Base-by-base conservation (phyloP, 73 alveolate species). In the Paramecium octaurelia region DNA sequence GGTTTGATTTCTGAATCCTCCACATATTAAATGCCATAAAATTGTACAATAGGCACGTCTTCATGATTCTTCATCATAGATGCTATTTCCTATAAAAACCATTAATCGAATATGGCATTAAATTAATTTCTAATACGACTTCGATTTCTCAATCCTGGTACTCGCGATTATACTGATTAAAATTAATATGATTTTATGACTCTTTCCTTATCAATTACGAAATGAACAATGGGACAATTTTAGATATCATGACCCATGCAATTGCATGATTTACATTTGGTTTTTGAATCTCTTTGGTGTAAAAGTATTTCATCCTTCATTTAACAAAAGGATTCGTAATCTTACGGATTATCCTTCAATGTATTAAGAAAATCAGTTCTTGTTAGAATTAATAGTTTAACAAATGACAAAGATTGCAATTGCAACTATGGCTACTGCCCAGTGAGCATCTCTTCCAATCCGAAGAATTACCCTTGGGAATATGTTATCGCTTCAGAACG, bases 171-270 rank as follows among this genome's bases (percentile, higher is more conserved):
- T 43, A 42, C 34, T 8, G 43, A 42, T 43, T 43, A 29, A 77
- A 77, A 77, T 46, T 77, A 42, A 23, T 77, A 36, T 0, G 90
- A 40, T 43, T 77, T 77, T 1, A 77, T 77, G n/a, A 77, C 71
- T 43, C 90, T 77, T 43, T 77, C 90, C 20, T 77, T 77, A 43
- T 77, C 90, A 11, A 46, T 24, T 42, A 43, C 73, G n/a, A 10
- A 77, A 31, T 77, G 90, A 21, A 77, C 90, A 18, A 77, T 77
- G 0, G 90, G 90, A 21, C 90, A 77, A 43, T 43, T 43, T 34
- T 43, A n/a, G 6, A 77, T 46, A 43, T 77, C 73, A 43, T 77
- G 90, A 14, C 90, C 90, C n/a, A 21, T 36, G 46, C 90, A 77
- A 77, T 77, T 77, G 23, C 90, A 77, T 42, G 90, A 77, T 21